Conservation (phyloP, 305 asterid species). For the Fraxinus xanthoxyloides region DNA sequence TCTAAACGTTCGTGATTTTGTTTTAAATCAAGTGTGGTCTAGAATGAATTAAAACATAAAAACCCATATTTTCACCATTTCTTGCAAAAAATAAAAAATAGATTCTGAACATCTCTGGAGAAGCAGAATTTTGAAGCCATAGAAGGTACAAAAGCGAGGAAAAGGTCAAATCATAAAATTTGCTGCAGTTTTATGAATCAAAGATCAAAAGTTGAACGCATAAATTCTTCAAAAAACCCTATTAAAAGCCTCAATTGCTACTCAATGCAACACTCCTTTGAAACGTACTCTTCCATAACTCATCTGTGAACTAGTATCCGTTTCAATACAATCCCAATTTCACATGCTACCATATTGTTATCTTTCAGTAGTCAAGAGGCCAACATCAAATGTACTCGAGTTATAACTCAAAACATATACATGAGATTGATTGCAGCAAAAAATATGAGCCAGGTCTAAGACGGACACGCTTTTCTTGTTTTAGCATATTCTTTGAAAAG, state of each 20-base stretch:
- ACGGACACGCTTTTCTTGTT: background rate
- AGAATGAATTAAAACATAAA: background rate
- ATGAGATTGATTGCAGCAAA: background rate
- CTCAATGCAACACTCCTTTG: background rate
- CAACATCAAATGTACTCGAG: background rate
- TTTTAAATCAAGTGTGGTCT: background rate
- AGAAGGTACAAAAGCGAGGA: background rate
- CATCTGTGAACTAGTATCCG: background rate
- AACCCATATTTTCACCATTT: background rate
- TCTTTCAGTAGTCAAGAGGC: background rate
- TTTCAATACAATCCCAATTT: background rate
- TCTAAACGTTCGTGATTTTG: background rate
- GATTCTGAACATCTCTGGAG: background rate
- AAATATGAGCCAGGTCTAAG: background rate
- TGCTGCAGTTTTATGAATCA: background rate
- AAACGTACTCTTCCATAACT: background rate
- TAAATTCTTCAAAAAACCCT: background rate
- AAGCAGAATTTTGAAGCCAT: background rate
- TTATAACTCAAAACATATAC: background rate
- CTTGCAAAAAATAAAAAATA: background rate
- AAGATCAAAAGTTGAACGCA: background rate
- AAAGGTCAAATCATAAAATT: background rate
- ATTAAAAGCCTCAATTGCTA: background rate
- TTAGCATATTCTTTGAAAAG: conserved; percentile 33
- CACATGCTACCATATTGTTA: background rate